Conservation (phyloP, 352 stramenopile species). For the Phytophthora litchii region DNA sequence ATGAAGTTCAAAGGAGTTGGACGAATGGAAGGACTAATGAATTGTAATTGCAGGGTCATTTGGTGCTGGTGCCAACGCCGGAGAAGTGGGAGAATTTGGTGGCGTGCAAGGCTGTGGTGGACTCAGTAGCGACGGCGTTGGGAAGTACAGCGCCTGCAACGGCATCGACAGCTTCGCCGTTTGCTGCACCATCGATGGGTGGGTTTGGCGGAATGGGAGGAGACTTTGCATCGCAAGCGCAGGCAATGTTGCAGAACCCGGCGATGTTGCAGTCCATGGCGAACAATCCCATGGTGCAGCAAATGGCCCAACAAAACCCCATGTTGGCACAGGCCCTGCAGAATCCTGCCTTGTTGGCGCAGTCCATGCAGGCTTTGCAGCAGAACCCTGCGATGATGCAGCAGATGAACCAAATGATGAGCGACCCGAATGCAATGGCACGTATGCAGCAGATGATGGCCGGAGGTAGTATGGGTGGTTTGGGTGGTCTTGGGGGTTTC, state of each 20-base stretch:
- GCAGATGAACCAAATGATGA: conserved; percentile 84
- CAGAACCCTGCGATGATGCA: conserved; percentile 86
- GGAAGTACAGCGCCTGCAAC: conserved; percentile 2
- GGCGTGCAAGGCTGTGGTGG: conserved; percentile 68
- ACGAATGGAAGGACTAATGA: neutral
- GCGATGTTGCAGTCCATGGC: conserved; percentile 71
- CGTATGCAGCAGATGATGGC: conserved; percentile 78
- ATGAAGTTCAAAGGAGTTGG: neutral
- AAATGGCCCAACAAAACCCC: conserved; percentile 80
- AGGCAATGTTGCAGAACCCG: conserved; percentile 78
- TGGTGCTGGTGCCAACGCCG: conserved; percentile 74
- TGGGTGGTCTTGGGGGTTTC: conserved; percentile 23
- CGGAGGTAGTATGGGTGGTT: conserved; percentile 29
- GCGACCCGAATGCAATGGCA: conserved; percentile 69
- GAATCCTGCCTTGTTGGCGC: conserved; percentile 71
- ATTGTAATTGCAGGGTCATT: conserved; percentile 43
- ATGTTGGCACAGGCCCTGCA: conserved; percentile 80
- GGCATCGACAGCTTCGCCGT: conserved; percentile 8
- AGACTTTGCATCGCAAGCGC: conserved; percentile 62
- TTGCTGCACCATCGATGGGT: conserved; percentile 26
- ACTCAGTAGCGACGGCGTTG: conserved; percentile 39
- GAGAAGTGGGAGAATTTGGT: conserved; percentile 80
- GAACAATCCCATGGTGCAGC: conserved; percentile 77
- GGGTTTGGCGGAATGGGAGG: conserved; percentile 24
- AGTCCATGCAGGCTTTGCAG: conserved; percentile 73